Evolutionary conservation across 23 red algal species (phyloP), one percentile per base, ranked within the genome.

Genomic region (Gracilariopsis chorda): DNA sequence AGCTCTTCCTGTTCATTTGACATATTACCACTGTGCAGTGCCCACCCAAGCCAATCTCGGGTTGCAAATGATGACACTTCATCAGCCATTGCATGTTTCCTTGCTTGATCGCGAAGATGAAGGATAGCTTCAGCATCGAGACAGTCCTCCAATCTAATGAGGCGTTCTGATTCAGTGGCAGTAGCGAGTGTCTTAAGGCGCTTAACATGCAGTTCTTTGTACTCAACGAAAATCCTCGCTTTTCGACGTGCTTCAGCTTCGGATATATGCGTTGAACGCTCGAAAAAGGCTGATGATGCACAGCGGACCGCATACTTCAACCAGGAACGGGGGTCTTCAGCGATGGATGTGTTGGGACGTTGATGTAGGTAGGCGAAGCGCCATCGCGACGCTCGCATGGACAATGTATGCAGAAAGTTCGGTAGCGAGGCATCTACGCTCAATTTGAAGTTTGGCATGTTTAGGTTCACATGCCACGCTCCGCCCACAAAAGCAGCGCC

Each of bases 41-140:
- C 72, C 85, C 85, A 89, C 12, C 85, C 39, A 21, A 89, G 58
- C 85, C 85, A 89, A 32, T 89, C 85, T 40, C 53, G 51, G 30
- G 85, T 78, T 30, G 85, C 85, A 77, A 89, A 89, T 17, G 85
- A 65, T 43, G 85, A 89, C 39, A 78, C 85, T 23, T 89, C 69
- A 27, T 89, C 51, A 21, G 85, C 85, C 17, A 89, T 48, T 3
- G 69, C 85, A 78, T 89, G 48, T 48, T 45, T 70, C 8, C 72
- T 53, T 63, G 85, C 85, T 21, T 48, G 61, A 57, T 55, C 70
- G 13, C 85, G 48, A 13, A 89, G 51, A 24, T 77, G 24, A n/a
- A 77, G 11, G 37, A 89, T 89, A 40, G 69, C 69, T 59, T 89
- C 85, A 33, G 85, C 51, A 34, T 57, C 70, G 33, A 89, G 65